Evolutionary conservation across 495 filamentous ascomycete genomes (phyloP), one percentile per base, ranked within the genome.

Genomic region (Collariella sp.): DNA sequence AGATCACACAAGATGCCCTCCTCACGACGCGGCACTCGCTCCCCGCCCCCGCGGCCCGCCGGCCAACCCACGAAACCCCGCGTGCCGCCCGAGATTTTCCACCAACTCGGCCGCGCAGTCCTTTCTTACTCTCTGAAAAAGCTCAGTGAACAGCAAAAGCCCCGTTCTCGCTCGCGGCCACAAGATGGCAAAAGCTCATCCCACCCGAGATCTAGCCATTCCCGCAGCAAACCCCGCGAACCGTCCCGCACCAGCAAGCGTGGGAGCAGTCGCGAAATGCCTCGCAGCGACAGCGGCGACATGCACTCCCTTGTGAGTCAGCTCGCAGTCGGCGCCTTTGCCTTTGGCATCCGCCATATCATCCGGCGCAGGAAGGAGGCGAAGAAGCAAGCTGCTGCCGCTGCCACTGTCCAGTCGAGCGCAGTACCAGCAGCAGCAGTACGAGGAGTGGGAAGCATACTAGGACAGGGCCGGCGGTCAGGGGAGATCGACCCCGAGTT

Each of bases 241-340:
- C 31, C 43, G 5, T 38, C 50, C 18, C 29, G 39, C 39, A 12
- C 15, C 22, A 24, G 49, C 41, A 50, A 47, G 6, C 50, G 58
- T 39, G 46, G 31, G 18, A 40, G 16, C 16, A 33, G 41, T n/a
- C 31, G 46, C 23, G n/a, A 50, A 11, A 0, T 39, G 23, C 22
- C 29, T 7, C 48, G 40, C 35, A 40, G 57, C 31, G 52, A 52
- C 52, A 50, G 53, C 36, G 57, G 50, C 40, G 60, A 67, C 41
- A 42, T 65, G 23, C 62, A 67, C 53, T 20, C 53, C 5, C 49
- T 63, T 20, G 41, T 65, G 20, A 59, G 57, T 23, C 64, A 67
- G 42, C 52, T 67, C 11, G 64, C 56, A 5, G 60, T 64, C 18
- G 62, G 62, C 10, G 38, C 54, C 1, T 26, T 63, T 3, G 64